Base-by-base conservation (phyloP, 208 protist genomes). In the Acanthamoeba quina region DNA sequence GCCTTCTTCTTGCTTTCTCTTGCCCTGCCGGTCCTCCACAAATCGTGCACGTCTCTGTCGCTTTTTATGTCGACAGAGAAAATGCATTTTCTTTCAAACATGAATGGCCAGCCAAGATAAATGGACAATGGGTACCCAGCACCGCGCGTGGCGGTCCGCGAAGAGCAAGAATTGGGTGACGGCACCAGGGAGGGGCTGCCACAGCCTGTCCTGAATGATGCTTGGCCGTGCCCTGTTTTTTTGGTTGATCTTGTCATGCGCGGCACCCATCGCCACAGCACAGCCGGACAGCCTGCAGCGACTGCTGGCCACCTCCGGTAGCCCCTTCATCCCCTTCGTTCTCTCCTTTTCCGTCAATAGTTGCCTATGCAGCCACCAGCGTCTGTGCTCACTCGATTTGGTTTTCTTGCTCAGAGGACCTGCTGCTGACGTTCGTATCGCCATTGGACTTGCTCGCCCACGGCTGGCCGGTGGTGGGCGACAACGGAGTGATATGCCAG, bases 401-500 rank as follows among this genome's bases (percentile, higher is more conserved):
- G 54, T 80, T 15, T 41, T 15, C 24, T 41, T 82, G 74, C 24
- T 4, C 76, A 85, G 76, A 60, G 76, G 76, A 85, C 37, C 76
- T 85, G 5, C 10, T 85, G 10, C 24, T 85, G n/a, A 85, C 76
- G 10, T 85, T 85, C 29, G 7, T 85, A 7, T 85, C 76, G 9
- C 76, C 76, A n/a, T 3, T 85, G 37, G 76, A 62, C 76, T 54
- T 24, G 17, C 26, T 85, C 49, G 17, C n/a, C 0, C 76, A 85
- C 76, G 76, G 76, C 37, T 85, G 76, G 76, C 76, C 76, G 17
- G 37, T 85, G 10, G 17, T 85, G 44, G 76, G 21, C 47, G n/a
- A 58, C n/a, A 58, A 85, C 47, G 76, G 44, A 47, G 76, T 29
- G 24, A 52, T 85, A 11, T 85, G 76, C 31, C 76, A 85, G 76